Base-by-base conservation (phyloP, 2,329 filamentous ascomycete genomes). In the Nemania diffusa region DNA sequence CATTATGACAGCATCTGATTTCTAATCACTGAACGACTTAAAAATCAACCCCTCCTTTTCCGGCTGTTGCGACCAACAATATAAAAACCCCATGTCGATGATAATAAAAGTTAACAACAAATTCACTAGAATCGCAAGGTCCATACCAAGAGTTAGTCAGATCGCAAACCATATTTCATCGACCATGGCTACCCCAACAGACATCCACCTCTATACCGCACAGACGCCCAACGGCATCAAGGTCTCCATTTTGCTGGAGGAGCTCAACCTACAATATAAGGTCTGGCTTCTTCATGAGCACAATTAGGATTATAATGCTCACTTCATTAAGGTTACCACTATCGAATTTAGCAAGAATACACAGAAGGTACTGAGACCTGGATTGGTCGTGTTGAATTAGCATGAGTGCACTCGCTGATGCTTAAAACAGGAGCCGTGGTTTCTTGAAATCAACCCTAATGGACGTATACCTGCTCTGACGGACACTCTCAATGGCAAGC, bases 221-320 rank as follows among this genome's bases (percentile, higher is more conserved):
- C 87, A 90, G 75, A 97, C 94, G 58, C 93, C 94, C 52, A 97
- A 97, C 81, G 93, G 94, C 70, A 91, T 96, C 84, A 97, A 97
- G 79, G 88, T 93, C 69, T 94, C 92, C 64, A 97, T 97, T 71
- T 86, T 92, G 9, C 83, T 97, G 17, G 93, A 97, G 81, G 94
- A 97, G 81, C 85, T 97, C 4, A 91, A 90, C 72, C 82, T 97
- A 46, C 87, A 91, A n/a, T 97, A 97, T 82, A 89, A 93, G 80
- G 87, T 90, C 40, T 15, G 67, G 48, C 20, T 42, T 37, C 22
- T 13, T n/a, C n/a, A n/a, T 29, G 1, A 5, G 20, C 22, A n/a
- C 20, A 27, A 24, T n/a, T 1, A 5, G n/a, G 13, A n/a, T 5
- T n/a, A 8, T 48, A 46, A 66, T 15, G 17, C 60, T 68, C 11